phyloP scores from a whole-genome alignment of 2,329 filamentous ascomycete genomes.

The Claviceps sp. region DNA sequence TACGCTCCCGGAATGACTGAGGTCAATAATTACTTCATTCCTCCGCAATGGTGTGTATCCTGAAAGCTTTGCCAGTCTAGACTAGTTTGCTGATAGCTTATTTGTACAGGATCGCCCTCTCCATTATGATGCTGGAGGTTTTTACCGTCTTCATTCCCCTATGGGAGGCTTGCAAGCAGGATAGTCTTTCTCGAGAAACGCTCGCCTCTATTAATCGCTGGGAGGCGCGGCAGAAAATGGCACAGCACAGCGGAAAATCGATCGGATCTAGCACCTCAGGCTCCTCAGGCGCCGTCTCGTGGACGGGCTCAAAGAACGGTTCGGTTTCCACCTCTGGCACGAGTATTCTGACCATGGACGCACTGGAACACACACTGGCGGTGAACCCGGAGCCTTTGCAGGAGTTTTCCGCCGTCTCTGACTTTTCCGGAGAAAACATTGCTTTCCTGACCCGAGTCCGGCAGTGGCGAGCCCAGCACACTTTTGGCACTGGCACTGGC shows the following conservation, averaged over 20 bases:
- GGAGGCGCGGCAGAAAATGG: conserved; percentile 27
- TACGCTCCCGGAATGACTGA: conserved; percentile 35
- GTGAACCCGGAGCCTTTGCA: conserved; percentile 44
- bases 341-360: conserved; percentile 43
- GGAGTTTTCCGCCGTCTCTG: conserved; percentile 46
- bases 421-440: conserved; percentile 57
- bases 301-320: conserved; percentile 21
- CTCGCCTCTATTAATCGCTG: conserved; percentile 35
- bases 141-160: conserved; percentile 52
- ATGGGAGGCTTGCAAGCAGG: conserved; percentile 37
- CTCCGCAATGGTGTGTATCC: conserved; percentile 46
- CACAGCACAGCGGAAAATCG: conserved; percentile 19
- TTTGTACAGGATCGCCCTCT: conserved; percentile 36
- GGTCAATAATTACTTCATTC: conserved; percentile 42
- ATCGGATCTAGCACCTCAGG: conserved; percentile 20
- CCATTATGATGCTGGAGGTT: conserved; percentile 49
- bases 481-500: conserved; percentile 10
- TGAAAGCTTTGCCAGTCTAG: background rate
- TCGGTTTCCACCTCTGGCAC: conserved; percentile 23
- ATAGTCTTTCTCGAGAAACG: conserved; percentile 31
- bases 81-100: background rate
- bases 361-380: conserved; percentile 44
- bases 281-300: conserved; percentile 12
- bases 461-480: conserved; percentile 23
- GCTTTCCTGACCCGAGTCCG: conserved; percentile 47